phyloP scores from a whole-genome alignment of 805 yeast genomes.

The Metschnikowia vanudenii region DNA sequence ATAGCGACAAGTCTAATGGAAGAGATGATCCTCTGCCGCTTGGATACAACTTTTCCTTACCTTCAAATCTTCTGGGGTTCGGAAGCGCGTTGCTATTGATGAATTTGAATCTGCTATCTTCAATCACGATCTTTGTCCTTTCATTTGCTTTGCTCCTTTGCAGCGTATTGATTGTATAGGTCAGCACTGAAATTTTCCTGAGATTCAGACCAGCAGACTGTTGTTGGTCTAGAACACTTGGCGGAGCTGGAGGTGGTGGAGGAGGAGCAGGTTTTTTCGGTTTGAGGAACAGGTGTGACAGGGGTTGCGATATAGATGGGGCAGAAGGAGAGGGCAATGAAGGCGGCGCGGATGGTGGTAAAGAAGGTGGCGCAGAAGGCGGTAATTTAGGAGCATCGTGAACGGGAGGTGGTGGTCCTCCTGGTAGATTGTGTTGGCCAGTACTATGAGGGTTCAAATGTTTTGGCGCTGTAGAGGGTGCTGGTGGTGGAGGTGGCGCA shows the following conservation, averaged over 20 bases:
- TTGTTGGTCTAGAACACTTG: constrained; percentile 34
- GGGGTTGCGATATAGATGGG: not conserved
- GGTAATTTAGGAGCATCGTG: constrained; percentile 2
- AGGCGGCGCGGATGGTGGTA: constrained; percentile 16
- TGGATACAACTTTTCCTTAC: constrained; percentile 74
- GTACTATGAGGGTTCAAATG: not conserved
- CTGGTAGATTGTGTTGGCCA: not conserved
- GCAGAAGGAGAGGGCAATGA: constrained; percentile 10
- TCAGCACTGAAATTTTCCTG: constrained; percentile 61
- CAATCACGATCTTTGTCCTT: constrained; percentile 47
- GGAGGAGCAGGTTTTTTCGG: constrained; percentile 30
- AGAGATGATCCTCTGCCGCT: constrained; percentile 94
- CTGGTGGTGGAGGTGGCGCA: constrained; percentile 6
- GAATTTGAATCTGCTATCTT: constrained; percentile 71
- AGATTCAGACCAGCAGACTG: constrained; percentile 50
- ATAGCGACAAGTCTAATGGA: constrained; percentile 59
- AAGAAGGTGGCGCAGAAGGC: constrained; percentile 15
- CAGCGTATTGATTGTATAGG: constrained; percentile 57
- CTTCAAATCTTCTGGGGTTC: constrained; percentile 78
- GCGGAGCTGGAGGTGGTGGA: constrained; percentile 30
- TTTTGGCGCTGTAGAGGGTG: constrained; percentile 1
- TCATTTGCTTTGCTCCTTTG: constrained; percentile 20
- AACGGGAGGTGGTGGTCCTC: constrained; percentile 4
- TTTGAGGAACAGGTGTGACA: constrained; percentile 3
- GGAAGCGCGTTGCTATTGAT: constrained; percentile 70